phyloP scores from a whole-genome alignment of 1,139 yeast species.

The Candida albicans region DNA sequence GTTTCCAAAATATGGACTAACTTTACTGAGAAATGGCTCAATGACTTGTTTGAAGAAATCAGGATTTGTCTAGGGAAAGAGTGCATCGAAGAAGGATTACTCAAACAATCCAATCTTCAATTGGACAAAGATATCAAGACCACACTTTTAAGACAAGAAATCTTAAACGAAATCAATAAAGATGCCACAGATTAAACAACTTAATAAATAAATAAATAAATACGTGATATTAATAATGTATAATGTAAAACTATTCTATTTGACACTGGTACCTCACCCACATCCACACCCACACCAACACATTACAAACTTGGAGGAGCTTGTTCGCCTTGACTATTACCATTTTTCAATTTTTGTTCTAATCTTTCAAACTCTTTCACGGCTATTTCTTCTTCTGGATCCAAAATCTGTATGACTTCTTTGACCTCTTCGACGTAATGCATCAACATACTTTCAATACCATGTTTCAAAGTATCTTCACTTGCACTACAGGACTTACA shows the following conservation, averaged over 20 bases:
- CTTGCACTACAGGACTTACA: slow-evolving; percentile 79
- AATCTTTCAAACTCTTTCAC: slow-evolving; percentile 70
- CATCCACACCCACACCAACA: neutral
- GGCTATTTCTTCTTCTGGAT: slow-evolving; percentile 52
- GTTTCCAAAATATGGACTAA: slow-evolving; percentile 41
- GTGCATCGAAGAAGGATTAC: slow-evolving; percentile 41
- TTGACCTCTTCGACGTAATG: slow-evolving; percentile 82
- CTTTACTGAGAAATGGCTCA: slow-evolving; percentile 31
- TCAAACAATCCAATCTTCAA: slow-evolving; percentile 31
- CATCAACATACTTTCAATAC: slow-evolving; percentile 81
- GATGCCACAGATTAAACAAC: neutral
- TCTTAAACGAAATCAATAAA: slow-evolving; percentile 18
- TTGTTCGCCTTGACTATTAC: slow-evolving; percentile 14
- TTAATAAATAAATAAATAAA: slow-evolving; percentile 7
- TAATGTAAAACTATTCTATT: neutral
- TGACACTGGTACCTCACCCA: neutral
- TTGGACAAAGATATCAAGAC: slow-evolving; percentile 23
- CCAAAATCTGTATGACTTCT: slow-evolving; percentile 67
- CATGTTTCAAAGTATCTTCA: slow-evolving; percentile 75
- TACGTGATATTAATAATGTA: slow-evolving; percentile 10
- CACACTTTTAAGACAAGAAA: slow-evolving; percentile 19
- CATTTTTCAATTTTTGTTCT: slow-evolving; percentile 40
- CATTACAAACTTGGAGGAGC: slow-evolving; percentile 37
- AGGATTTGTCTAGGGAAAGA: slow-evolving; percentile 37
- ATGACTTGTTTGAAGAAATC: slow-evolving; percentile 33